Evolutionary conservation across 2,329 filamentous ascomycete species (phyloP).

Genomic region (Clonostachys solani): DNA sequence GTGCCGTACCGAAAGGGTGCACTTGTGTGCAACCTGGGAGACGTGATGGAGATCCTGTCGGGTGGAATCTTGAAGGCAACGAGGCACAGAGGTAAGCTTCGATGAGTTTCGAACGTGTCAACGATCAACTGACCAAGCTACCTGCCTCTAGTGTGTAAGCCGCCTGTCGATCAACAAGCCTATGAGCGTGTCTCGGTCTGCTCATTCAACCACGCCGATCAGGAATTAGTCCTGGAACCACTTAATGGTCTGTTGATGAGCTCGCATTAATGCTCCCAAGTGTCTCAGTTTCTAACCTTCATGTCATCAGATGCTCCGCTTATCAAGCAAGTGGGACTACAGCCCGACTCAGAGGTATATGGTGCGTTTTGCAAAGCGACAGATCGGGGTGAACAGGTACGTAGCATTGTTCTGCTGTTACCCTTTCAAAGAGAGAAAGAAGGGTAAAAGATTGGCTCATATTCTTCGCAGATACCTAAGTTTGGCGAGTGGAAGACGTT

Average conservation of each 20-base stretch:
- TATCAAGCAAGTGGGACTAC: background rate
- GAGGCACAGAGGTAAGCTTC: background rate
- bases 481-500: background rate
- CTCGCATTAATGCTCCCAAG: no score
- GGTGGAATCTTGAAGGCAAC: background rate
- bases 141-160: background rate
- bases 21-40: background rate
- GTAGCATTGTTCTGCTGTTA: background rate
- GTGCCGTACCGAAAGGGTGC: background rate
- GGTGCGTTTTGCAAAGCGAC: background rate
- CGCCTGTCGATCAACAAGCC: background rate
- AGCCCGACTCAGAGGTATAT: background rate
- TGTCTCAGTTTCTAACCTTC: background rate
- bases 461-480: background rate
- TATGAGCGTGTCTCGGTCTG: background rate
- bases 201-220: background rate
- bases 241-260: background rate
- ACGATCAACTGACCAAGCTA: background rate
- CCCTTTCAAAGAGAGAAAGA: background rate
- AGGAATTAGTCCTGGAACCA: background rate
- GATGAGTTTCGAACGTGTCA: background rate
- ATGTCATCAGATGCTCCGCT: background rate
- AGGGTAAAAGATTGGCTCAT: background rate
- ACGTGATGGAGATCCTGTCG: background rate
- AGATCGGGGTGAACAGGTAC: background rate